Evolutionary conservation across 1,284 basidiomycete species (phyloP).

Genomic region (Laetiporus sulphureus): DNA sequence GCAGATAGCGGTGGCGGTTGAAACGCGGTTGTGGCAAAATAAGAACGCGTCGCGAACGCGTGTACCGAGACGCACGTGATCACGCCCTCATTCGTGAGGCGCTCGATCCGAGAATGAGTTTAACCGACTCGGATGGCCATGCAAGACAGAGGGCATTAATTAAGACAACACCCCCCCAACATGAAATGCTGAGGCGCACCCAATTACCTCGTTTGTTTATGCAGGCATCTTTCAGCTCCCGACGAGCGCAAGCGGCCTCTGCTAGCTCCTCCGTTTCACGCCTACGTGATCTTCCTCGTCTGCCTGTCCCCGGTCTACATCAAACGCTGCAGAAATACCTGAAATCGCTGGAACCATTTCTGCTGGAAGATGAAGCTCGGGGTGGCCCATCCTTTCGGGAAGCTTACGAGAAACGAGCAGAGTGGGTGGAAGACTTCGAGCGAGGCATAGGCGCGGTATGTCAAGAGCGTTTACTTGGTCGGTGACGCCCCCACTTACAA

Average conservation of each 20-base stretch:
- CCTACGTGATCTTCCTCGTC: conserved; percentile 41
- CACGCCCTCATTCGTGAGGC: too few species aligned
- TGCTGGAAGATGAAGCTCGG: conserved; percentile 67
- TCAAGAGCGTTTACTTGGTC: conserved; percentile 80
- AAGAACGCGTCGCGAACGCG: too few species aligned
- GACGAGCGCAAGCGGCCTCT: too few species aligned
- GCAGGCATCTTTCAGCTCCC: too few species aligned
- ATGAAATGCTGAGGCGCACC: not conserved
- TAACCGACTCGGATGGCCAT: too few species aligned
- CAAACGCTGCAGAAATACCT: conserved; percentile 79
- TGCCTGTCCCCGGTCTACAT: conserved; percentile 83
- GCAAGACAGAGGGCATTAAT: too few species aligned
- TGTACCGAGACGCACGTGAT: too few species aligned
- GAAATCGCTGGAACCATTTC: conserved; percentile 73
- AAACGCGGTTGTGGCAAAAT: too few species aligned
- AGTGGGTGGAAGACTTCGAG: conserved; percentile 72
- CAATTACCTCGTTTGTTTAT: not conserved
- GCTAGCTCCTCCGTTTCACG: not conserved
- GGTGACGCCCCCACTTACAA: conserved; percentile 20
- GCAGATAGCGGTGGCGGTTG: too few species aligned
- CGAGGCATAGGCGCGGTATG: conserved; percentile 63
- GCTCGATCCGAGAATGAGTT: too few species aligned
- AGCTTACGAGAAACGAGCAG: conserved; percentile 54
- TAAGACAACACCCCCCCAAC: too few species aligned
- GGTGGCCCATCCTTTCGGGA: conserved; percentile 48